Evolutionary conservation across 2,329 filamentous ascomycete species (phyloP).

Genomic region (Fusarium domesticum): DNA sequence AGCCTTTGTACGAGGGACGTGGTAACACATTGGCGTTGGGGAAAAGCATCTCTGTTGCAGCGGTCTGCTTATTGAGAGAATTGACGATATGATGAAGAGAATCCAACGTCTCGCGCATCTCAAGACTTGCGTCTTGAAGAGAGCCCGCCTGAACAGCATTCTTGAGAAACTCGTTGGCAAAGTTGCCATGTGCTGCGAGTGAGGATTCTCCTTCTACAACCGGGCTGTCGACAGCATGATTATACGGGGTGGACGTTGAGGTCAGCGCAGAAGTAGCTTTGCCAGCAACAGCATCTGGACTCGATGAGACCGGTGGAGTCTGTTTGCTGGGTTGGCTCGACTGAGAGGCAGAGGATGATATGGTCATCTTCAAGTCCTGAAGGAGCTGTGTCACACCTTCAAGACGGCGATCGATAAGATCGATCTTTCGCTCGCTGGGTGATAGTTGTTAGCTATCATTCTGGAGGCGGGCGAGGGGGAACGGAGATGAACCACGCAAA

Average conservation of each 20-base stretch:
- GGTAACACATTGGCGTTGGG: conserved; percentile 19
- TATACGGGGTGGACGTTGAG: conserved; percentile 17
- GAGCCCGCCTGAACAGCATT: conserved; percentile 35
- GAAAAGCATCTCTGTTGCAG: conserved; percentile 24
- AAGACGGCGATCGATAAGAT: conserved; percentile 37
- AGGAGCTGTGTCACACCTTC: conserved; percentile 35
- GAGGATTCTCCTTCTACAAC: conserved; percentile 45
- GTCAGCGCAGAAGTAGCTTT: conserved; percentile 12
- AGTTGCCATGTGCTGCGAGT: conserved; percentile 44
- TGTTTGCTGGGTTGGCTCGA: conserved; percentile 1
- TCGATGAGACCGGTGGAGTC: conserved; percentile 8
- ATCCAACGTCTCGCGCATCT: conserved; percentile 36
- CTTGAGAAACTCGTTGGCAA: conserved; percentile 45
- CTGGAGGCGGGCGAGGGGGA: neutral
- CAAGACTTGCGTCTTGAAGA: conserved; percentile 28
- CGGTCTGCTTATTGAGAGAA: conserved; percentile 26
- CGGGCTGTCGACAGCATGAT: conserved; percentile 26
- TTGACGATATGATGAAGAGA: conserved; percentile 32
- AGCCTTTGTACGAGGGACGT: conserved; percentile 18
- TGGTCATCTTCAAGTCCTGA: conserved; percentile 33
- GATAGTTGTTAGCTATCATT: conserved; percentile 1
- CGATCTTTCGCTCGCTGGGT: conserved; percentile 38
- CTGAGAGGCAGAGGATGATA: conserved; percentile 12
- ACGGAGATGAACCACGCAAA: neutral
- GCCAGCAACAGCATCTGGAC: conserved; percentile 8